Percentiles rank a stretch among this genome's conserved stretches.
Evolutionary conservation across 176 grass and related monocot genomes (phyloP).

Genomic region (barley (Hordeum vulgare)): MorexV3_pseudomolecules_assembly NC_058521.1:508866424-508866923

Average conservation of each 20-base stretch:
- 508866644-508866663: neutral
- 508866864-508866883: neutral
- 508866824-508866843: neutral
- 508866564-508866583: neutral
- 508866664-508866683: neutral
- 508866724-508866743: constrained; percentile 7
- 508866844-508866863: neutral
- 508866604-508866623: neutral
- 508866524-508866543: no score
- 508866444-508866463: neutral
- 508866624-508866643: neutral
- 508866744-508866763: constrained; percentile 18
- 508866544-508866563: neutral
- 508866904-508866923: neutral
- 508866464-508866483: neutral
- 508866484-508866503: neutral
- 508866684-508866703: constrained; percentile 30
- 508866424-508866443: neutral
- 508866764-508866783: neutral
- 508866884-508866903: neutral
- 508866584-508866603: neutral
- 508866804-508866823: neutral
- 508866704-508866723: neutral
- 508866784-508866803: neutral
- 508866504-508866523: no score